These are phyloP conservation scores for Chrysoporthe cubensis DNA, from an alignment of 2,329 filamentous ascomycete species.

Conservation along the genomic window DNA sequence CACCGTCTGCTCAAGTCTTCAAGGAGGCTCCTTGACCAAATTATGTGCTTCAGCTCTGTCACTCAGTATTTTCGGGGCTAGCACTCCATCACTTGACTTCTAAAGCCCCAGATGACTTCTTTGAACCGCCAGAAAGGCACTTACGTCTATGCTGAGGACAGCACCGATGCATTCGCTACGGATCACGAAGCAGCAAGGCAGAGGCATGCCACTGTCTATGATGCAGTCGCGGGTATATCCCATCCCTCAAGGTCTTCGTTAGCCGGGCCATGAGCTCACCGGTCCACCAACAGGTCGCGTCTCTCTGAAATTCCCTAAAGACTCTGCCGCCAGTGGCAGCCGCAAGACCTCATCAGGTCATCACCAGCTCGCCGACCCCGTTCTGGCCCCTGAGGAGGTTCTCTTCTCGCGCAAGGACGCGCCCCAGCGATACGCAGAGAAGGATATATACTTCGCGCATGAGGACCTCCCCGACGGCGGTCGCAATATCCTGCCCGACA, in stretches of 20 bases:
- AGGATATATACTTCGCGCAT: conserved; percentile 72
- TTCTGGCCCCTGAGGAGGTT: conserved; percentile 69
- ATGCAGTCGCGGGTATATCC: conserved; percentile 69
- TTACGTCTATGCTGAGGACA: conserved; percentile 30
- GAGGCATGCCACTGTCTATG: conserved; percentile 64
- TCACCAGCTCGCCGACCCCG: conserved; percentile 38
- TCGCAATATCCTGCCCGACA: conserved; percentile 62
- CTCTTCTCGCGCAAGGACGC: conserved; percentile 69
- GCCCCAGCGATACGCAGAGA: conserved; percentile 69
- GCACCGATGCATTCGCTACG: conserved; percentile 30
- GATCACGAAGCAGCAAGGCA: conserved; percentile 36
- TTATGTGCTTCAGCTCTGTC: not conserved
- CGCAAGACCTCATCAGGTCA: conserved; percentile 31
- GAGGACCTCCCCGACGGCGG: conserved; percentile 56
- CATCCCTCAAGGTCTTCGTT: not conserved
- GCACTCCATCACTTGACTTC: not conserved
- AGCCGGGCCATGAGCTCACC: not conserved
- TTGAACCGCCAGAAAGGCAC: conserved; percentile 30
- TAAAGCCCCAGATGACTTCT: conserved; percentile 33
- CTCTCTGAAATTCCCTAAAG: conserved; percentile 25
- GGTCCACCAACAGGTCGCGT: conserved; percentile 27
- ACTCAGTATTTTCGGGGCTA: not conserved
- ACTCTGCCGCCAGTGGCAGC: conserved; percentile 21
- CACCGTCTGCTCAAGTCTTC: not conserved
- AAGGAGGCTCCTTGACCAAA: not conserved